A percentile compares a stretch with the other conserved stretches of the same genome.
Conservation (phyloP, 2,329 filamentous ascomycete genomes). For the Colletotrichum spinosum region DNA sequence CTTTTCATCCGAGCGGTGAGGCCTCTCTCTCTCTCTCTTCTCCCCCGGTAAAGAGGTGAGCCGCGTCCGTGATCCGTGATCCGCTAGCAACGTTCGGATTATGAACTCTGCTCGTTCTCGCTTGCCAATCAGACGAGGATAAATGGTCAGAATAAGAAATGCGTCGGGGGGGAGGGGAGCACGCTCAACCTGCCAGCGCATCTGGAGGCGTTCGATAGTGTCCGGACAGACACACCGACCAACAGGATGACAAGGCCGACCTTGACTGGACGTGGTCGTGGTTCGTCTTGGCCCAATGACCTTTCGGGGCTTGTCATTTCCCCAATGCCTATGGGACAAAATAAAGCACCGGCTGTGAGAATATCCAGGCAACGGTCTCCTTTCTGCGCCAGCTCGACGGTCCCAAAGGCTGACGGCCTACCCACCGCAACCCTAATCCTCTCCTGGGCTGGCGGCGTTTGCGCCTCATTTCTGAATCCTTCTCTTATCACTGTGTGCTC, state of each 20-base stretch:
- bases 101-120: not conserved
- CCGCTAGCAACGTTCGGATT: no score
- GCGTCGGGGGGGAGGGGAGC: no score
- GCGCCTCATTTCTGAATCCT: not conserved
- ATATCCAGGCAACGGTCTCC: slow-evolving; percentile 15
- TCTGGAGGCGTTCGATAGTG: slow-evolving; percentile 29
- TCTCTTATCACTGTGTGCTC: no score
- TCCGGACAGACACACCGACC: slow-evolving; percentile 20
- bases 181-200: slow-evolving; percentile 18
- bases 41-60: no score
- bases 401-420: slow-evolving; percentile 8
- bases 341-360: not conserved
- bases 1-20: slow-evolving; percentile 21
- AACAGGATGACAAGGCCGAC: not conserved
- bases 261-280: not conserved
- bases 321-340: not conserved
- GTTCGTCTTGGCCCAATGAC: not conserved
- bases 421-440: not conserved
- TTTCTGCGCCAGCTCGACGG: not conserved
- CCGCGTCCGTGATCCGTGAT: no score
- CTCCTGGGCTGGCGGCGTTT: slow-evolving; percentile 13
- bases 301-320: slow-evolving; percentile 1
- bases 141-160: slow-evolving; percentile 13
- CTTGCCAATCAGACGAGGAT: not conserved
- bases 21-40: no score